Conservation (phyloP, 257 asterid genomes). For the Capsicum chinense region DNA sequence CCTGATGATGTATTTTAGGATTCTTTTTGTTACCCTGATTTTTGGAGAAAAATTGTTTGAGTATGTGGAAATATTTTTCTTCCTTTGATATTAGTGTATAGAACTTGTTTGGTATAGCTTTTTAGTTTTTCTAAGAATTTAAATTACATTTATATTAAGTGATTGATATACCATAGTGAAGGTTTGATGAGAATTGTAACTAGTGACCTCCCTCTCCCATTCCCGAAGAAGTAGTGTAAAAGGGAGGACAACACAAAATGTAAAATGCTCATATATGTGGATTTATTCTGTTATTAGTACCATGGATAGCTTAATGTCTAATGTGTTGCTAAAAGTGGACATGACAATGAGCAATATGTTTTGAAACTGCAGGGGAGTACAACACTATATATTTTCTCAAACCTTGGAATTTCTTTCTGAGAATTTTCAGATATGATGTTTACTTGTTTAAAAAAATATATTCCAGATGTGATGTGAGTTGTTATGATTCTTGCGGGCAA, state of each 20-base stretch:
- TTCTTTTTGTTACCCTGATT: background rate
- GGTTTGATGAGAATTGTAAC: background rate
- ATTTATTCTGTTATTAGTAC: background rate
- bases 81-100: background rate
- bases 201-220: background rate
- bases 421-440: constrained; percentile 6
- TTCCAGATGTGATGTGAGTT: background rate
- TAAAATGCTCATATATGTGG: background rate
- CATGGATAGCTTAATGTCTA: background rate
- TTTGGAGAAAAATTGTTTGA: background rate
- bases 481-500: background rate
- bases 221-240: background rate
- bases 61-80: background rate
- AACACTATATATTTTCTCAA: background rate
- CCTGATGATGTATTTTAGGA: background rate
- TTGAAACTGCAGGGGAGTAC: background rate
- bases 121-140: background rate
- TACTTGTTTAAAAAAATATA: background rate
- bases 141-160: background rate
- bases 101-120: background rate
- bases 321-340: background rate
- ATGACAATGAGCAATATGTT: background rate
- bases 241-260: background rate
- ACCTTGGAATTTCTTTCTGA: constrained; percentile 16
- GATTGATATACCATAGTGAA: constrained; percentile 18